A percentile compares a stretch with the other conserved stretches of the same genome.
These are phyloP conservation scores for Tagetes patula DNA, from an alignment of 129 eudicot species.

Conservation along the genomic window DNA sequence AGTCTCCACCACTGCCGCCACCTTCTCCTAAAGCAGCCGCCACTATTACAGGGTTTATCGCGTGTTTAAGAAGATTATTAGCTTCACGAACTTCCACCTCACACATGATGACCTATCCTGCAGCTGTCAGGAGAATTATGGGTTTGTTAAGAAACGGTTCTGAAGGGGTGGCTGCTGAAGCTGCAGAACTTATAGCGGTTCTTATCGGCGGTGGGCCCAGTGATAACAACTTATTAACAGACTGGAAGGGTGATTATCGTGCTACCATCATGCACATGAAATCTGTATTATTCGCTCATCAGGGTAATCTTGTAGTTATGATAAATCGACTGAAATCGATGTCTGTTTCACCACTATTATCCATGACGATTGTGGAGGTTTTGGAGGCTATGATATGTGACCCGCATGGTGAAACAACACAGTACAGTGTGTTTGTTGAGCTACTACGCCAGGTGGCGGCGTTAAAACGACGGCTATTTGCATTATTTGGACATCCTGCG, in stretches of 20 bases:
- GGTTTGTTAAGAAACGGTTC: slow-evolving; percentile 96
- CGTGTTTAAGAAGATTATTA: slow-evolving; percentile 83
- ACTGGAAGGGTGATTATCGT: slow-evolving; percentile 89
- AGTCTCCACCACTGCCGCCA: slow-evolving; percentile 84
- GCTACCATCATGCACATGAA: slow-evolving; percentile 95
- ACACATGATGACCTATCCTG: slow-evolving; percentile 93
- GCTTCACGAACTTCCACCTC: slow-evolving; percentile 87
- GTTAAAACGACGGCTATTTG: slow-evolving; percentile 80
- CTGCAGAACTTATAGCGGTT: slow-evolving; percentile 79
- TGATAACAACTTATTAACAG: slow-evolving; percentile 58
- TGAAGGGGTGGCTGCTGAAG: slow-evolving; percentile 91
- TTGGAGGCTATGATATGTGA: slow-evolving; percentile 97
- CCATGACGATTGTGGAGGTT: slow-evolving; percentile 93
- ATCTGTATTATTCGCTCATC: slow-evolving; percentile 80
- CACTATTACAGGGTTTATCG: slow-evolving; percentile 80
- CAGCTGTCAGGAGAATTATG: slow-evolving; percentile 96
- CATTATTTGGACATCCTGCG: slow-evolving; percentile 94
- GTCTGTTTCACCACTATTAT: slow-evolving; percentile 85
- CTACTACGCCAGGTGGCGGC: slow-evolving; percentile 93
- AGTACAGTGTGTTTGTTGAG: slow-evolving; percentile 89
- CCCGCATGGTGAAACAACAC: slow-evolving; percentile 95
- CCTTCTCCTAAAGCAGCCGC: slow-evolving; percentile 99
- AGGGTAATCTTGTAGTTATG: slow-evolving; percentile 65
- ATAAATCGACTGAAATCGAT: slow-evolving; percentile 87
- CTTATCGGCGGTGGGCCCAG: slow-evolving; percentile 95